Percentiles rank a stretch among this genome's conserved stretches.
Evolutionary conservation across 805 yeast species (phyloP).

Genomic region (Starmera pachycereana): DNA sequence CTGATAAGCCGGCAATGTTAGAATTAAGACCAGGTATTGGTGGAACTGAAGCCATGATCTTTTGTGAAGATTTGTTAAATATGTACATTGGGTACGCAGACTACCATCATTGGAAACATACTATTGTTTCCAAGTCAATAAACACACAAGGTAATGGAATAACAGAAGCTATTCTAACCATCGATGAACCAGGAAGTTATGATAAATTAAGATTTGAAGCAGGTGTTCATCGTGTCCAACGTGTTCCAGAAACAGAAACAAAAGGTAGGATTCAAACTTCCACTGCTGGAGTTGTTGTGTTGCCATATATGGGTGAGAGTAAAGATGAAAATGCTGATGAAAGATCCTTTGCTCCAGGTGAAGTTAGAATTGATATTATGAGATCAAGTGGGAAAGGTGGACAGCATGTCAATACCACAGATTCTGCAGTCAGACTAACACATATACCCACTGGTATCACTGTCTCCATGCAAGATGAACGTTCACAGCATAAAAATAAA

Average conservation of each 20-base stretch:
- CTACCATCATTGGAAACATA: constrained; percentile 54
- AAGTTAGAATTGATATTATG: constrained; percentile 92
- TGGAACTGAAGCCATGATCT: constrained; percentile 86
- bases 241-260: constrained; percentile 87
- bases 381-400: constrained; percentile 97
- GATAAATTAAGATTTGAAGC: constrained; percentile 71
- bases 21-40: constrained; percentile 96
- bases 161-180: constrained; percentile 62
- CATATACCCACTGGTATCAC: constrained; percentile 87
- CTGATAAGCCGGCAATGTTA: constrained; percentile 66
- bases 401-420: constrained; percentile 95
- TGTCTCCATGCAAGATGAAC: constrained; percentile 86
- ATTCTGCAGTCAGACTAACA: constrained; percentile 88
- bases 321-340: constrained; percentile 41
- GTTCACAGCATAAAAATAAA: constrained; percentile 90
- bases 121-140: constrained; percentile 44
- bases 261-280: constrained; percentile 95
- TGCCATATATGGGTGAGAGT: constrained; percentile 65
- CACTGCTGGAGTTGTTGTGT: constrained; percentile 89
- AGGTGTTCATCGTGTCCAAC: constrained; percentile 93
- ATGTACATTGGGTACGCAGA: constrained; percentile 77
- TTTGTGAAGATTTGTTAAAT: constrained; percentile 65
- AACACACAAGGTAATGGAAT: constrained; percentile 59
- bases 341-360: constrained; percentile 73
- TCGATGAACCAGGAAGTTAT: constrained; percentile 72